phyloP scores from a whole-genome alignment of 2,329 filamentous ascomycete genomes.

The Grosmannia serpens region DNA sequence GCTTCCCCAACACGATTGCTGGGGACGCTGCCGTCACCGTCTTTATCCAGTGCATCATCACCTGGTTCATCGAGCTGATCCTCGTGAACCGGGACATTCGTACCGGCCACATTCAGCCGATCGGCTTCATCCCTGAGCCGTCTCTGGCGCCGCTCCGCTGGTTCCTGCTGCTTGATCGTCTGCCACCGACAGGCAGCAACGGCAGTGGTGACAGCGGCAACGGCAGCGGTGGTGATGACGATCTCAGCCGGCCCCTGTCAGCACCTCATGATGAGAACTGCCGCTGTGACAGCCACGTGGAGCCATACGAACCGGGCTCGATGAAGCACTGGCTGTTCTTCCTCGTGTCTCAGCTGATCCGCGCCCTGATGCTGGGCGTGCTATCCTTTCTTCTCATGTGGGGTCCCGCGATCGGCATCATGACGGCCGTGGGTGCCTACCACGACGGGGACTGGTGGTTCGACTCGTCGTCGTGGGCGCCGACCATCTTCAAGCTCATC shows the following conservation, averaged over 20 bases:
- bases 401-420: conserved; percentile 29
- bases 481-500: conserved; percentile 37
- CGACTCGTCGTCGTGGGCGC: conserved; percentile 27
- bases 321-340: conserved; percentile 22
- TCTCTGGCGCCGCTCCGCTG: conserved; percentile 23
- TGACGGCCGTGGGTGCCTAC: conserved; percentile 26
- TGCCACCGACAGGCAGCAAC: background rate
- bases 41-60: conserved; percentile 36
- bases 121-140: conserved; percentile 31
- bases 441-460: conserved; percentile 32
- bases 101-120: conserved; percentile 31
- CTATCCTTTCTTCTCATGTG: conserved; percentile 31
- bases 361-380: conserved; percentile 25
- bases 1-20: conserved; percentile 38
- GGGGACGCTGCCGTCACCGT: conserved; percentile 40
- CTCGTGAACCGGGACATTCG: conserved; percentile 37
- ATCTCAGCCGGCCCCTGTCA: background rate
- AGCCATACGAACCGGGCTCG: conserved; percentile 17
- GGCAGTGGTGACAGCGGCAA: background rate
- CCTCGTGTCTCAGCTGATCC: conserved; percentile 22
- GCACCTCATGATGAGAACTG: conserved; percentile 9
- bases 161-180: conserved; percentile 30
- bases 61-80: conserved; percentile 37
- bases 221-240: background rate
- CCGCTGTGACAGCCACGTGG: conserved; percentile 7